Evolutionary conservation across 164 flowering plant genomes (phyloP), one percentile per base, ranked within the genome.

Genomic region (Vitis cinerea): DNA sequence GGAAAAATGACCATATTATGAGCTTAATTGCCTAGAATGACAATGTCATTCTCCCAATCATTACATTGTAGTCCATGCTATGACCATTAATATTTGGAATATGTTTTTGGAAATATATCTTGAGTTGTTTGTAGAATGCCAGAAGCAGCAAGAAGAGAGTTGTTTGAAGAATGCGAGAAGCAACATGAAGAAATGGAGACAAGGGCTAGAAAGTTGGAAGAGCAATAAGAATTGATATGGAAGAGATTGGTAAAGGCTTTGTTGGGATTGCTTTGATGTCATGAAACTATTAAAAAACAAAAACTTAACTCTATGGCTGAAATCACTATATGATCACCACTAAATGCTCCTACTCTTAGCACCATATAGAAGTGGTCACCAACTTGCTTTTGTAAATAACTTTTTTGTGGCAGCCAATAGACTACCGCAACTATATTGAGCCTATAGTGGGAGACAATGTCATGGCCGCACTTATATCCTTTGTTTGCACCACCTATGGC

Each of bases 1-100:
- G 97, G 97, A 91, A 91, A 64, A 91, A 87, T 52, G 97, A 91
- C 56, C 94, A 89, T 69, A 81, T 91, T 27, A 90, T 89, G 68
- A 77, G 88, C 80, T 79, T 91, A 63, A 91, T 91, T 44, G 94
- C 94, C 27, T 94, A 88, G 71, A 89, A 91, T 66, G 78, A 90
- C 7, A 68, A 49, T 44, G 86, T 83, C 49, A 76, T 89, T 23
- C 63, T 89, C 30, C 92, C 97, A 6, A 81, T 89, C 10, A 84
- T 91, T 23, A 23, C 27, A 31, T 89, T 83, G 94, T 88, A 2
- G 86, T 91, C 65, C 87, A 86, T 50, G 92, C 91, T 47, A 80
- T 91, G 62, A 87, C 97, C 0, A 76, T 73, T 9, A 91, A 91
- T 53, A 87, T 91, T 11, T 72, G 86, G 66, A 91, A 84, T 72